Conservation (phyloP, 2,329 filamentous ascomycete species). For the Sporothrix variecibatus region DNA sequence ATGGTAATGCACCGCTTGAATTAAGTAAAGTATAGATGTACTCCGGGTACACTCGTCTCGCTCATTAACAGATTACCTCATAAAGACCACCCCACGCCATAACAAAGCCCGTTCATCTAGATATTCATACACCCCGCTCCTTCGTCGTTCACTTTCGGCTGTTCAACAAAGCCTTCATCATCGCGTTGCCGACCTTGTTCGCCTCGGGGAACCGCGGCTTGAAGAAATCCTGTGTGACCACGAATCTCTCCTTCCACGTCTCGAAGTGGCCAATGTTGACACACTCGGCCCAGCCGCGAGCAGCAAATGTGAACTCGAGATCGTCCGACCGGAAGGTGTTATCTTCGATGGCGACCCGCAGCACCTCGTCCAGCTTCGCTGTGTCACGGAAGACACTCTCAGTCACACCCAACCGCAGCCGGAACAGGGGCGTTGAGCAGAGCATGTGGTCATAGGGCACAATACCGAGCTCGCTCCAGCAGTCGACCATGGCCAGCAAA, state of each 20-base stretch:
- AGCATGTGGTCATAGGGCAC: slow-evolving; percentile 99
- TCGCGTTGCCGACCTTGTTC: slow-evolving; percentile 84
- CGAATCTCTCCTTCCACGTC: slow-evolving; percentile 87
- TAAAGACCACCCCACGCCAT: neutral
- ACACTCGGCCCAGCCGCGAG: slow-evolving; percentile 91
- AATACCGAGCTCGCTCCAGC: slow-evolving; percentile 91
- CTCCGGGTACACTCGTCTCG: neutral
- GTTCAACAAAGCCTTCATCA: slow-evolving; percentile 94
- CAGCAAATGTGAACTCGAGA: slow-evolving; percentile 96
- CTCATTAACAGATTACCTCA: neutral
- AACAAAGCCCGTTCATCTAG: neutral
- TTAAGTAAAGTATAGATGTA: neutral
- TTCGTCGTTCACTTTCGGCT: slow-evolving; percentile 45
- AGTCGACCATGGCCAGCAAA: slow-evolving; percentile 95
- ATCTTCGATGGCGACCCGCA: slow-evolving; percentile 85
- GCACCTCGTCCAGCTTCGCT: slow-evolving; percentile 76
- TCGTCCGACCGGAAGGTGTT: slow-evolving; percentile 93
- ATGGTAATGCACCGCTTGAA: neutral
- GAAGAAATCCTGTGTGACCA: slow-evolving; percentile 89
- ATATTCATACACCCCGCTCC: neutral
- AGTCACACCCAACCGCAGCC: slow-evolving; percentile 94
- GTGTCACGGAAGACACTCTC: slow-evolving; percentile 91
- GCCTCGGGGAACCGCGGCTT: slow-evolving; percentile 86
- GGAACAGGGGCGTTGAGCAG: slow-evolving; percentile 95
- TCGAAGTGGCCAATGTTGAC: slow-evolving; percentile 91